Conservation (phyloP, 164 flowering plant species). For the Vitis cinerea region DNA sequence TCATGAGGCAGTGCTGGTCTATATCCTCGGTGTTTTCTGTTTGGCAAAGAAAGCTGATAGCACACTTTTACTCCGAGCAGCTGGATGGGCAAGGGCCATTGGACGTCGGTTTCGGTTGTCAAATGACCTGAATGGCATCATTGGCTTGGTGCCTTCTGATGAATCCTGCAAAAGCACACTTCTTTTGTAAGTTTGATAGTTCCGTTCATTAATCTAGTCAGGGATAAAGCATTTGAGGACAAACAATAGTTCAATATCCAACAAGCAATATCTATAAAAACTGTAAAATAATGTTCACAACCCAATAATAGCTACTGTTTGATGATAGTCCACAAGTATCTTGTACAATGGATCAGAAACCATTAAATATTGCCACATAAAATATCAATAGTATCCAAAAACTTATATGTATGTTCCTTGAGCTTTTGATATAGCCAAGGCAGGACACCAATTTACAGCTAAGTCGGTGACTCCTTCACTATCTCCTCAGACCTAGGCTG, state of each 20-base stretch:
- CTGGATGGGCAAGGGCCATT: constrained; percentile 38
- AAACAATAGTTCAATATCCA: neutral
- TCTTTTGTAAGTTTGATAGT: neutral
- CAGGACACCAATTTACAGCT: too few relatives aligned
- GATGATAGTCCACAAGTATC: too few relatives aligned
- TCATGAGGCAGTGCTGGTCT: constrained; percentile 36
- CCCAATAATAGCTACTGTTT: neutral
- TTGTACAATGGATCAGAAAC: too few relatives aligned
- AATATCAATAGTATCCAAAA: too few relatives aligned
- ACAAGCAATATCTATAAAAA: neutral
- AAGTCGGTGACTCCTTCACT: too few relatives aligned
- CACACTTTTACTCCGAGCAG: constrained; percentile 74
- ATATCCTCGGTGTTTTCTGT: constrained; percentile 50
- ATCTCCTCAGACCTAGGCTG: too few relatives aligned
- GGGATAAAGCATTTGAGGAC: neutral
- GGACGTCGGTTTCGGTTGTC: constrained; percentile 40
- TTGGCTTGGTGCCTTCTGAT: constrained; percentile 40
- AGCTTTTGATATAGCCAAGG: too few relatives aligned
- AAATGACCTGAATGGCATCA: constrained; percentile 60
- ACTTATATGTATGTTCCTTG: too few relatives aligned
- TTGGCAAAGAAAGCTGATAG: constrained; percentile 72
- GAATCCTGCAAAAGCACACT: constrained; percentile 46
- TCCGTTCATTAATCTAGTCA: neutral
- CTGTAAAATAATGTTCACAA: neutral
- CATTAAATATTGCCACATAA: too few relatives aligned